Evolutionary conservation across 2,329 filamentous ascomycete species (phyloP), one percentile per base, ranked within the genome.

Genomic region (Fusarium nodosum): DNA sequence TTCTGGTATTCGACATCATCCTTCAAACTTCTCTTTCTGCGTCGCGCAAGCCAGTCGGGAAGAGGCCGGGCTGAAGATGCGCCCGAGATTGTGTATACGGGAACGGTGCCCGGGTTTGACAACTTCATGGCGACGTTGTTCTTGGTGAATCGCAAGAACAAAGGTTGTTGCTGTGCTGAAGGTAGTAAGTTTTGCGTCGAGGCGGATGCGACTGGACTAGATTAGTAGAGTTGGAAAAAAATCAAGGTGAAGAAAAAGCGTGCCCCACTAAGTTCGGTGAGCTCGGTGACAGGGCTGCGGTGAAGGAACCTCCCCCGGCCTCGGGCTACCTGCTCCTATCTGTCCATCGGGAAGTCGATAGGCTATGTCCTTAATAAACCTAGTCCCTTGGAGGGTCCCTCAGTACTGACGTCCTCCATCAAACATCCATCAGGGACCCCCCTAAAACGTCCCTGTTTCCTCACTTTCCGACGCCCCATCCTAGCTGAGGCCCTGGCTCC

Each of bases 1-100:
- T 94, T 97, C 68, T 94, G 91, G 81, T 95, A 98, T 77, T 97
- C 95, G 64, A 92, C 86, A 77, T 98, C 95, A 72, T 95, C 90
- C 81, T 98, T 98, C 73, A 97, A 83, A 77, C 93, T 97, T 78
- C 92, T 88, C 85, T 97, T 98, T 78, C 95, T 87, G 74, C 93
- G 91, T 71, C 93, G 88, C 34, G 94, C 92, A 64, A 99, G 91
- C 94, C 96, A 99, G 82, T 99, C 96, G 64, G 96, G 96, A 31
- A 99, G 86, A 22, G 93, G 93, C 28, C 95, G 88, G 9, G 93
- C 92, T 20, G 93, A 95, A 36, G 93, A 93, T 34, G 93, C 93
- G 70, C 96, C 97, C 38, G 95, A 94, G 75, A 99, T 93, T 56
- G 96, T 98, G 78, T 99, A 99, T 3, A 97, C 94, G 60, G 93